These are phyloP conservation scores for Rhynchosporium agropyri DNA, from an alignment of 2,329 filamentous ascomycete species.

Conservation along the genomic window DNA sequence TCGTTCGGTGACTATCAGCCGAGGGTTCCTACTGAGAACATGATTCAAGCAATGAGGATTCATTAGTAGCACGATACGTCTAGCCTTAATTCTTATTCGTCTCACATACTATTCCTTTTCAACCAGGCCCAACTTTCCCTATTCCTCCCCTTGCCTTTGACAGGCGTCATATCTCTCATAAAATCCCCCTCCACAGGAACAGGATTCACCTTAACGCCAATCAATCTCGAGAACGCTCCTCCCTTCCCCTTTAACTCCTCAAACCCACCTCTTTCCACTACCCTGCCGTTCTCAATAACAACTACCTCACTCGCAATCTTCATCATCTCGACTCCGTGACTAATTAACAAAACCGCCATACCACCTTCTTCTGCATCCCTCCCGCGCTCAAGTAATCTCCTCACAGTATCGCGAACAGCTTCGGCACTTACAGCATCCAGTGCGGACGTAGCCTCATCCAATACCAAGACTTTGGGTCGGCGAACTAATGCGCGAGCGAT, in stretches of 20 bases:
- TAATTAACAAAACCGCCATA: conserved; percentile 78
- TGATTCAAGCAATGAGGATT: no score
- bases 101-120: conserved; percentile 12
- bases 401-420: conserved; percentile 65
- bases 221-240: conserved; percentile 34
- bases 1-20: no score
- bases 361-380: conserved; percentile 37
- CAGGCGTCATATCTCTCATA: conserved; percentile 17
- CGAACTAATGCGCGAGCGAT: conserved; percentile 80
- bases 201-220: conserved; percentile 21
- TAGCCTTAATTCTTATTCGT: neutral
- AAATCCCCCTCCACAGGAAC: neutral
- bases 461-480: conserved; percentile 69
- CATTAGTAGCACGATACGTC: no score
- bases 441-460: conserved; percentile 86
- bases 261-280: conserved; percentile 70
- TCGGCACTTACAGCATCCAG: conserved; percentile 72
- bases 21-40: no score
- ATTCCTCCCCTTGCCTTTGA: conserved; percentile 16
- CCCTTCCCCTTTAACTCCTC: conserved; percentile 51
- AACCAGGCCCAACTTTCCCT: conserved; percentile 18
- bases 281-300: conserved; percentile 68
- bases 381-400: conserved; percentile 49
- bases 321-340: conserved; percentile 88
- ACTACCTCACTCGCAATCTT: conserved; percentile 72